Evolutionary conservation across 2,329 filamentous ascomycete species (phyloP), one percentile per base, ranked within the genome.

Genomic region (Sclerotinia minor): DNA sequence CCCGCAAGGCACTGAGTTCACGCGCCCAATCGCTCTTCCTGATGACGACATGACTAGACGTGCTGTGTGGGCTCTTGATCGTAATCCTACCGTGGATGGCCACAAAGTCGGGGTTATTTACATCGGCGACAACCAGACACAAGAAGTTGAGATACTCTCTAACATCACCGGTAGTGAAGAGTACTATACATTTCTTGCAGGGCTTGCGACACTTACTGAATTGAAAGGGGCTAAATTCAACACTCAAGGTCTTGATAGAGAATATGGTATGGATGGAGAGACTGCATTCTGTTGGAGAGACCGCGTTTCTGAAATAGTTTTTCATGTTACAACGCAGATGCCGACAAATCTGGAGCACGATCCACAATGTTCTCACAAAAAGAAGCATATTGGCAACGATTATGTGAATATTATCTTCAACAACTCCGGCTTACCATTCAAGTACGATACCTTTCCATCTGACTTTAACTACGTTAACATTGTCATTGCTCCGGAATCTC

Each of bases 361-460:
- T 74, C 86, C 90, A 13, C 84, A 87, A 70, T 92, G 90, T 75
- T 88, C 89, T 70, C 85, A 87, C 77, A 99, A 99, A 82, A 99
- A 99, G 79, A 85, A 89, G 3, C 96, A 98, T 76, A 95, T 98
- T 69, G 95, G 95, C 68, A 99, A 99, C 76, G 95, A 98, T 78
- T 96, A 92, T 78, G 95, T 99, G 76, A 98, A 97, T 77, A 96
- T 99, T 73, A 90, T 99, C 68, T 99, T 96, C 84, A 99, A 99
- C 78, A 92, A 96, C 75, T 97, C 94, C 2, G 94, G 95, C n/a
- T 79, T 89, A 59, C 90, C 91, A 0, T 98, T 97, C 81, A 85
- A 86, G 65, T 96, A 97, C 77, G 87, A 97, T 77, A 97, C 92
- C 0, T 96, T 99, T 74, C 92, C 92, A 0, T 96, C 93, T 0